These are phyloP conservation scores for Periconia macrospinosa DNA, from an alignment of 2,329 filamentous ascomycete species.

Conservation along the genomic window DNA sequence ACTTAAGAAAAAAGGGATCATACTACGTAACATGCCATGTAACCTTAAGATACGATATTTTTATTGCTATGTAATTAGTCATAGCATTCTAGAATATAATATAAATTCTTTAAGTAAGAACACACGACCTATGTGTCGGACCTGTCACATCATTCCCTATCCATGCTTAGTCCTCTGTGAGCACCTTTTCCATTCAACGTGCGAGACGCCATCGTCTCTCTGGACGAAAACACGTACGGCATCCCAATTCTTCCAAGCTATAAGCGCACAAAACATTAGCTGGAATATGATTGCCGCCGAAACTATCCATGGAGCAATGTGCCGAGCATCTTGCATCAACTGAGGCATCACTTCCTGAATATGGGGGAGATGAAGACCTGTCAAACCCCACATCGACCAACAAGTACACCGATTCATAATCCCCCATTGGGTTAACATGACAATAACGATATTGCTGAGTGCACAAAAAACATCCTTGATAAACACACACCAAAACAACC, in stretches of 20 bases:
- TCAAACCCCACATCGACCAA: slow-evolving; percentile 17
- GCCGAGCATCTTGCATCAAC: slow-evolving; percentile 17
- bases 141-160: neutral
- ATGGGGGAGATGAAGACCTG: slow-evolving; percentile 17
- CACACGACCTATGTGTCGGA: neutral
- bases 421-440: slow-evolving; percentile 19
- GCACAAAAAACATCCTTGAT: slow-evolving; percentile 18
- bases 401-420: slow-evolving; percentile 21
- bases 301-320: slow-evolving; percentile 15
- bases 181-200: neutral
- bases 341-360: slow-evolving; percentile 11
- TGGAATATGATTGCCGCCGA: slow-evolving; percentile 20
- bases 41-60: too few species aligned
- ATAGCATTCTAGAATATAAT: too few species aligned
- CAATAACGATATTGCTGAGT: slow-evolving; percentile 11
- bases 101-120: too few species aligned
- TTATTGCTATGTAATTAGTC: too few species aligned
- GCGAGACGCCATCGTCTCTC: slow-evolving; percentile 18
- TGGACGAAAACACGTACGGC: slow-evolving; percentile 21
- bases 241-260: slow-evolving; percentile 19
- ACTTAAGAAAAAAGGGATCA: too few species aligned
- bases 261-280: slow-evolving; percentile 14
- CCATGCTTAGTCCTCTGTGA: neutral
- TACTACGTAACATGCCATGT: neutral
- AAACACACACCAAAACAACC: slow-evolving; percentile 17